These are phyloP conservation scores for Deuterostichococcus epilithicus DNA, from an alignment of 139 green algal genomes.

Conservation along the genomic window DNA sequence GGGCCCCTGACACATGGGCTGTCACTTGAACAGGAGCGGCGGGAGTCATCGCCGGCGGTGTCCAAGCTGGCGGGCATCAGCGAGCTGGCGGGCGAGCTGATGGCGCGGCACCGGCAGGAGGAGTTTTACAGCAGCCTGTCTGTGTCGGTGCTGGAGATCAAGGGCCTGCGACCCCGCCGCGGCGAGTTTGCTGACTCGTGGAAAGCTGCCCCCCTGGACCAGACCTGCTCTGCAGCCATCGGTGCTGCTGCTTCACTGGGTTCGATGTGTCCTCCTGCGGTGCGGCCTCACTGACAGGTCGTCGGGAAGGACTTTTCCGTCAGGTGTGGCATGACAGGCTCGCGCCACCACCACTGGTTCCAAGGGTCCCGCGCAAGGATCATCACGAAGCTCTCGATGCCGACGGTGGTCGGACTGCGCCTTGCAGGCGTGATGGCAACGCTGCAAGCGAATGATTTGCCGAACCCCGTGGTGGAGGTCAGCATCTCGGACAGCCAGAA, in stretches of 20 bases:
- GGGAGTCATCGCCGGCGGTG: no score
- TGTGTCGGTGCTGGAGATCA: conserved; percentile 45
- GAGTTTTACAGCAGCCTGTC: conserved; percentile 36
- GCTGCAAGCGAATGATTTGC: conserved; percentile 47
- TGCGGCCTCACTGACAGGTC: no score
- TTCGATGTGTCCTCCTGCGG: no score
- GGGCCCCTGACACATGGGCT: no score
- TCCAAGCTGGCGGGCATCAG: conserved; percentile 2
- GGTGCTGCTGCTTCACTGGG: no score
- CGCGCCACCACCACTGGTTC: no score
- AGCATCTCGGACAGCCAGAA: conserved; percentile 3
- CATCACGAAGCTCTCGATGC: no score
- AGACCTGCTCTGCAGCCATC: no score
- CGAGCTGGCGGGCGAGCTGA: conserved; percentile 26
- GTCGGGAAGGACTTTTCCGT: no score
- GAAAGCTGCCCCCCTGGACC: no score
- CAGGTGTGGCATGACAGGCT: no score
- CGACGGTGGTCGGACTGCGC: neutral
- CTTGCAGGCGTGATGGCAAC: conserved; percentile 45
- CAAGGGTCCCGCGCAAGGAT: no score
- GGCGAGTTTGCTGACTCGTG: neutral
- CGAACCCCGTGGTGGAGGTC: conserved; percentile 42
- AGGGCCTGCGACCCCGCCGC: conserved; percentile 36
- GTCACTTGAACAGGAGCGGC: neutral
- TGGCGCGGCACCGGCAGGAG: conserved; percentile 35